A percentile compares a stretch with the other conserved stretches of the same genome.
phyloP scores from a whole-genome alignment of 1,284 basidiomycete genomes.

The Coniferiporia weirii region DNA sequence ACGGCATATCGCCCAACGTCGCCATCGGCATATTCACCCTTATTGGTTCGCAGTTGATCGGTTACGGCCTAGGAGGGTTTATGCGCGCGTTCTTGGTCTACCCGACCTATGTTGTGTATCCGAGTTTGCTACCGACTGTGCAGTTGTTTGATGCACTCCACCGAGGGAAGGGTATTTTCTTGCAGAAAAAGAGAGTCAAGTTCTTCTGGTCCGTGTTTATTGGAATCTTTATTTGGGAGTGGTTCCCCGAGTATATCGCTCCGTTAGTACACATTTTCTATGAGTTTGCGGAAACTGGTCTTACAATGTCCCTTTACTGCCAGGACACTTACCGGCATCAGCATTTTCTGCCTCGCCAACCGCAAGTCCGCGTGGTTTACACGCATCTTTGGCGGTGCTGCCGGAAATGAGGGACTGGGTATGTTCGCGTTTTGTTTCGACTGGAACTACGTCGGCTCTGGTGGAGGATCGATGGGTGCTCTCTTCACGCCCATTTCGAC shows the following conservation, averaged over 20 bases:
- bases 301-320: constrained; percentile 24
- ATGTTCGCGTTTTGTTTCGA: constrained; percentile 31
- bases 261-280: constrained; percentile 34
- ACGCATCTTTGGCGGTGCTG: constrained; percentile 50
- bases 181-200: constrained; percentile 48
- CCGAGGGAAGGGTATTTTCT: constrained; percentile 41
- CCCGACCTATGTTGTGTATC: constrained; percentile 28
- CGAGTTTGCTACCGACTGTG: constrained; percentile 21
- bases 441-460: constrained; percentile 31
- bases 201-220: constrained; percentile 54
- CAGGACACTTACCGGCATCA: constrained; percentile 47
- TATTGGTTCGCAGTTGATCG: constrained; percentile 45
- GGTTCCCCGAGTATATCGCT: constrained; percentile 39
- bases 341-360: constrained; percentile 53
- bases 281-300: constrained; percentile 17
- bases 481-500: constrained; percentile 34
- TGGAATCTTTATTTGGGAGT: constrained; percentile 47
- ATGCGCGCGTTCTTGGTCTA: constrained; percentile 32
- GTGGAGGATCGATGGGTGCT: constrained; percentile 34
- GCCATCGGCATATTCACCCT: constrained; percentile 45
- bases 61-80: constrained; percentile 49
- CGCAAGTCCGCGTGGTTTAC: constrained; percentile 49
- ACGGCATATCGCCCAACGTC: constrained; percentile 42
- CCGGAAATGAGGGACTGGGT: constrained; percentile 38
- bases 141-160: constrained; percentile 46